Percentiles rank a stretch among this genome's conserved stretches.
Evolutionary conservation across 2,329 filamentous ascomycete species (phyloP).

Genomic region (Drechslerella dactyloides): DNA sequence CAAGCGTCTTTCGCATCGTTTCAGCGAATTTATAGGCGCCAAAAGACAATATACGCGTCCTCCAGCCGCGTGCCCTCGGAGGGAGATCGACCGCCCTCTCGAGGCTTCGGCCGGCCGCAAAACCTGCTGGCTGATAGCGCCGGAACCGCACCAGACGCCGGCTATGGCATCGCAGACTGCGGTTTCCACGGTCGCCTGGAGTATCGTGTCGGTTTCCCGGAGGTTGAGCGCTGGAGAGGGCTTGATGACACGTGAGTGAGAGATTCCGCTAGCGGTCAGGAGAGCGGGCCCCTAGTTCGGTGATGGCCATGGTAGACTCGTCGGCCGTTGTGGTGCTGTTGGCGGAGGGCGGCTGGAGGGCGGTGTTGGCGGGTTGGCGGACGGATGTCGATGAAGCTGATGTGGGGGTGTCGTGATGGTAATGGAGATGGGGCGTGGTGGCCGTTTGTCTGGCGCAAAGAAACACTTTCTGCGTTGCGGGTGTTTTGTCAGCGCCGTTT

Average conservation of each 20-base stretch:
- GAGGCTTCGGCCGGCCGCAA: slow-evolving; percentile 24
- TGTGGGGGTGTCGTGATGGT: slow-evolving; percentile 46
- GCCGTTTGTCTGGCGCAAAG: slow-evolving; percentile 21
- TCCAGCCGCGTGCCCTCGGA: slow-evolving; percentile 25
- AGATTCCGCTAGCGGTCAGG: slow-evolving; percentile 2
- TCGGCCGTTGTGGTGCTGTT: neutral
- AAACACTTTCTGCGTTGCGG: slow-evolving; percentile 15
- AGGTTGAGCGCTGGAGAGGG: slow-evolving; percentile 7
- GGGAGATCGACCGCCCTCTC: slow-evolving; percentile 18
- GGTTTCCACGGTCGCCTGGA: slow-evolving; percentile 46
- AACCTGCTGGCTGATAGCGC: slow-evolving; percentile 14
- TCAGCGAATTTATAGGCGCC: slow-evolving; percentile 30
- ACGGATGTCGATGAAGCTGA: slow-evolving; percentile 43
- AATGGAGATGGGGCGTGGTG: slow-evolving; percentile 25
- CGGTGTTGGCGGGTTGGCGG: neutral
- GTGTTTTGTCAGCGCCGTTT: neutral
- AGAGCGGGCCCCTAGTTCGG: neutral
- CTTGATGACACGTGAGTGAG: slow-evolving; percentile 6
- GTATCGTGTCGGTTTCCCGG: slow-evolving; percentile 21
- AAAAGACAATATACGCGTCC: slow-evolving; percentile 7
- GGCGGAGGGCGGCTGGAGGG: neutral
- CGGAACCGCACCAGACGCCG: slow-evolving; percentile 28
- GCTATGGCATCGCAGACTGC: slow-evolving; percentile 21
- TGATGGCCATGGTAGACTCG: neutral
- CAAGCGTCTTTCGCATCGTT: slow-evolving; percentile 36